Conservation (phyloP, 2,329 filamentous ascomycete species). For the Diaporthe nobilis region DNA sequence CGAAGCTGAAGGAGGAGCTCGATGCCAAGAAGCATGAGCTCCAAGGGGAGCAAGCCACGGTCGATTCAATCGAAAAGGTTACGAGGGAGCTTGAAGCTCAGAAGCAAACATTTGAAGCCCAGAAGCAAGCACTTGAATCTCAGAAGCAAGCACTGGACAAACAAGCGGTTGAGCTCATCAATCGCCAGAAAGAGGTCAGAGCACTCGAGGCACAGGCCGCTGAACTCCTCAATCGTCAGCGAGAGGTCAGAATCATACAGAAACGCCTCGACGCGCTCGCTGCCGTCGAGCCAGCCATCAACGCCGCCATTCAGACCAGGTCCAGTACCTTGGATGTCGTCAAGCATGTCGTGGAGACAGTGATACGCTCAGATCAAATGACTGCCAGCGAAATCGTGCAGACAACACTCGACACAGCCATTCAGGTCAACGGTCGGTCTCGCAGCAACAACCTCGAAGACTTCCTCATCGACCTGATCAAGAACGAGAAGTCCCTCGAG, state of each 20-base stretch:
- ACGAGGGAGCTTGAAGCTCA: background rate
- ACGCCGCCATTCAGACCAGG: background rate
- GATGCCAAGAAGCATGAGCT: background rate
- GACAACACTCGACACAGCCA: background rate
- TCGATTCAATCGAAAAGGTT: background rate
- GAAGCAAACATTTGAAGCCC: background rate
- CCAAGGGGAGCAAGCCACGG: background rate
- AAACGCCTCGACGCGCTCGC: background rate
- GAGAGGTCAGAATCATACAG: background rate
- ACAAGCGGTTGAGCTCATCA: no score
- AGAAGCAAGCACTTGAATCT: no score
- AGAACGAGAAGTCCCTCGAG: background rate
- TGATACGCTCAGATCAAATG: background rate
- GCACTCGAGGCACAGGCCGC: background rate
- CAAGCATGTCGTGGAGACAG: background rate
- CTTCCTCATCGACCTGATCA: background rate
- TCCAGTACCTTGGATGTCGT: background rate
- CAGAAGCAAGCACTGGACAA: no score
- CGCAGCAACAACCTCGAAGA: background rate
- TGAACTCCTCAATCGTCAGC: background rate
- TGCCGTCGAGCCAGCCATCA: background rate
- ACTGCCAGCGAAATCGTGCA: background rate
- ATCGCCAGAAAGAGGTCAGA: no score
- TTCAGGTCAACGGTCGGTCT: background rate
- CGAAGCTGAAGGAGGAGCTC: background rate